Evolutionary conservation across 2,329 filamentous ascomycete genomes (phyloP), one percentile per base, ranked within the genome.

Genomic region (Zalaria sp.): DNA sequence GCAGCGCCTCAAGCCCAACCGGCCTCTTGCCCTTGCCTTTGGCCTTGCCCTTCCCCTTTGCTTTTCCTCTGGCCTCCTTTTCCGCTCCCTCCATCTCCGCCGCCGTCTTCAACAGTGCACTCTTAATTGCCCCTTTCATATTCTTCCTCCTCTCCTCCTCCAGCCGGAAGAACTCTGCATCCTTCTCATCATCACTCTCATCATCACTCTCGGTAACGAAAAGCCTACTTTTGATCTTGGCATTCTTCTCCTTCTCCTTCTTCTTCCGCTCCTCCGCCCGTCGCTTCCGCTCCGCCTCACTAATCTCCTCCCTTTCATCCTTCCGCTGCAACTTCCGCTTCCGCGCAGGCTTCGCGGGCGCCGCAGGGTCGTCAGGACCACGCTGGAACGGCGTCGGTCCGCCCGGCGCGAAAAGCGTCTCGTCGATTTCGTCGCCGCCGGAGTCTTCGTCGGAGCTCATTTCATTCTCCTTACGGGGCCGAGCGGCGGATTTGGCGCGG

Each of bases 121-220:
- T 65, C 43, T 65, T 64, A 43, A 75, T 66, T 10, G 65, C 63
- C 28, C 65, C 60, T 27, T 61, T 62, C 40, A 71, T 73, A 38
- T 72, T 72, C 48, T 75, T 69, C 38, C 83, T 69, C 45, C 81
- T 68, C 48, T 72, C 65, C 58, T 80, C 77, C 61, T 95, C 88
- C 10, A 75, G 71, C 2, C 72, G 77, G 60, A 89, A 95, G 62
- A 95, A 95, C 18, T 74, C 77, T 25, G 57, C 67, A 60, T 83
- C 75, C 43, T 76, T 74, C 37, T 87, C 85, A 29, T 73, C 77
- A 53, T 94, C 86, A n/a, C 74, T 80, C 51, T 94, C 87, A 41
- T 96, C 91, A 56, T 96, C 91, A 50, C 82, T 86, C 32, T 81
- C 79, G 44, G 81, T 75, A 39, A 98, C 82, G 53, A 79, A 89